Base-by-base conservation (phyloP, 495 filamentous ascomycete species). In the Pseudoneurospora amorphoporcata region DNA sequence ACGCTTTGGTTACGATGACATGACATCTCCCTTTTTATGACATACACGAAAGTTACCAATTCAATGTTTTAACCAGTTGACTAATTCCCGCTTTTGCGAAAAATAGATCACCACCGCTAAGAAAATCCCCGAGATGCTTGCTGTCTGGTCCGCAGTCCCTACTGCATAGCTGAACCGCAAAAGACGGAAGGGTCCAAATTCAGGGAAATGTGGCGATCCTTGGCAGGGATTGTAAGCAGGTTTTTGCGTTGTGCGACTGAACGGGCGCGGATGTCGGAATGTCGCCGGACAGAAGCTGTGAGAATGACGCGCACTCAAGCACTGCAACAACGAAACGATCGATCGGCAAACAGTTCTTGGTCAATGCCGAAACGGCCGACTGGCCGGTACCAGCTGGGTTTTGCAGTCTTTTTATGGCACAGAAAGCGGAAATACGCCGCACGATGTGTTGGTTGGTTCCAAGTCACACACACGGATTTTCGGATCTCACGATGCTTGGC, bases 101-200 rank as follows among this genome's bases (percentile, higher is more conserved):
- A 81, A 76, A 82, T 75, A 82, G 81, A 82, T 39, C 80, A 75
- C 68, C 81, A 74, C 77, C 78, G 69, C 72, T 78, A 74, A 40
- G 39, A 14, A 43, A 43, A 17, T 10, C 6, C 41, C 17, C 41
- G 41, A 43, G 16, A 43, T 43, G 41, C 14, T 43, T 43, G 41
- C 14, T 43, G 39, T 12, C 39, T 12, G 39, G 39, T 9, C 39
- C 7, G 14, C 40, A 47, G 47, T 58, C 47, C 53, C 53, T 29
- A 35, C 53, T 65, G 35, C 35, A 5, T 37, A 37, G 16, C 29
- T 65, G 53, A 65, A 65, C 53, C 53, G 23, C 17, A 65, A 14
- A 58, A 58, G 47, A 58, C 23, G 10, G 29, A 35, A 65, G 14
- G 53, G 14, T 3, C 53, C 53, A 29, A 35, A 16, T 17, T 35